Conservation (phyloP, 1,139 yeast species). For the Diutina catenulata region DNA sequence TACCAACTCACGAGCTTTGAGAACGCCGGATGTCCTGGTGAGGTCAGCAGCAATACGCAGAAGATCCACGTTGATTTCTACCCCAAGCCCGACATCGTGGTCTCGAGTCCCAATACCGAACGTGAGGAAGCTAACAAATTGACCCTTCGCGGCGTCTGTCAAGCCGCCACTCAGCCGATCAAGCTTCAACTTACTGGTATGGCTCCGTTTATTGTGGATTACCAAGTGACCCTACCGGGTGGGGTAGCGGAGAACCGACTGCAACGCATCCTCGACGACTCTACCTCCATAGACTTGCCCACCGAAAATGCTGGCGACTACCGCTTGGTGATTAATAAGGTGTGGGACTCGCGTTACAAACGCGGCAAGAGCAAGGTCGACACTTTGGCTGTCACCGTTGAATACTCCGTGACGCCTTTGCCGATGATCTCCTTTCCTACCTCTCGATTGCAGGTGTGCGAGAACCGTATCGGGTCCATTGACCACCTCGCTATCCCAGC, state of each 20-base stretch:
- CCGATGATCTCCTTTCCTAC: not conserved
- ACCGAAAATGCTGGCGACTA: slow-evolving; percentile 41
- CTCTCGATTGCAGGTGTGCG: not conserved
- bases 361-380: slow-evolving; percentile 1
- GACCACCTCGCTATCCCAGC: not conserved
- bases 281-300: slow-evolving; percentile 20
- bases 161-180: slow-evolving; percentile 11
- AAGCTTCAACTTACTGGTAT: slow-evolving; percentile 35
- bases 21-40: slow-evolving; percentile 65
- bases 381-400: not conserved
- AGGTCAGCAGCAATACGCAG: slow-evolving; percentile 20
- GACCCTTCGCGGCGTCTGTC: slow-evolving; percentile 24
- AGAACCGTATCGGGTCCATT: not conserved
- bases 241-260: slow-evolving; percentile 30
- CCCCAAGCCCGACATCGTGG: slow-evolving; percentile 41
- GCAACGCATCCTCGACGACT: slow-evolving; percentile 19
- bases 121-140: not conserved
- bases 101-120: slow-evolving; percentile 8
- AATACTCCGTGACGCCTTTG: not conserved
- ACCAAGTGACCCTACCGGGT: slow-evolving; percentile 50
- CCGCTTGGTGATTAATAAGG: slow-evolving; percentile 17
- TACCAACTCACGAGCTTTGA: slow-evolving; percentile 47
- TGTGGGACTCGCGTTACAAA: not conserved
- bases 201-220: slow-evolving; percentile 65
- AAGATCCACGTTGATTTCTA: slow-evolving; percentile 36